Evolutionary conservation across 2,329 filamentous ascomycete genomes (phyloP).

Genomic region (Penicillium sp.): DNA sequence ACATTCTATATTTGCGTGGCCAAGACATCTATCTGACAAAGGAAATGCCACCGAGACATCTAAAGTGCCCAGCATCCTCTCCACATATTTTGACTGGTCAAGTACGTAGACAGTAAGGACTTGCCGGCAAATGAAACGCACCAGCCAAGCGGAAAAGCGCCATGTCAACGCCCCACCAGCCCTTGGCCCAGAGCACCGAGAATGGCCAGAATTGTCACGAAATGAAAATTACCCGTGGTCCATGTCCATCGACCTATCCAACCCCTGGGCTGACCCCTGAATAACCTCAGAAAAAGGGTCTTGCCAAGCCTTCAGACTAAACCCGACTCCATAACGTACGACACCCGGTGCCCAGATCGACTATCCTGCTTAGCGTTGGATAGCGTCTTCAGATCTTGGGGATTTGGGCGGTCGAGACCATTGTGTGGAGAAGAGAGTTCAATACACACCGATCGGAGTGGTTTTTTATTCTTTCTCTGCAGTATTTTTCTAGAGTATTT

Average conservation of each 20-base stretch:
- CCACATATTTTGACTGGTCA: background rate
- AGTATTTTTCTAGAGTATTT: background rate
- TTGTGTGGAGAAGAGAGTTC: background rate
- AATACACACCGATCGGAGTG: background rate
- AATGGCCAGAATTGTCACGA: background rate
- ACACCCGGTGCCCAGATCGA: conserved; percentile 16
- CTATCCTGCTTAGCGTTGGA: conserved; percentile 12
- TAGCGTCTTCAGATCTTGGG: conserved; percentile 3
- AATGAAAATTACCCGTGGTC: background rate
- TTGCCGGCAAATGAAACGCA: background rate
- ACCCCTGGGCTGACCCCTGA: conserved; percentile 7
- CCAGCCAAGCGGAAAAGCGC: background rate
- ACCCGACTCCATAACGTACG: background rate
- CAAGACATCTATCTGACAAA: background rate
- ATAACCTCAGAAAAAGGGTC: conserved; percentile 18
- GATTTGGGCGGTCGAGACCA: conserved; percentile 15
- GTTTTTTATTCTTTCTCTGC: background rate
- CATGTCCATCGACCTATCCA: background rate
- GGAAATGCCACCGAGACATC: background rate
- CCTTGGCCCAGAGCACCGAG: background rate
- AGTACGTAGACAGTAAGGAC: background rate
- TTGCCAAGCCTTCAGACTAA: conserved; percentile 16
- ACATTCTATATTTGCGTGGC: background rate
- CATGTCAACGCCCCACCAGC: background rate
- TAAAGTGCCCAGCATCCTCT: background rate